Percentiles rank a stretch among this genome's conserved stretches.
phyloP scores from a whole-genome alignment of 441 rosid genomes.

The Gossypium gossypioides region DNA sequence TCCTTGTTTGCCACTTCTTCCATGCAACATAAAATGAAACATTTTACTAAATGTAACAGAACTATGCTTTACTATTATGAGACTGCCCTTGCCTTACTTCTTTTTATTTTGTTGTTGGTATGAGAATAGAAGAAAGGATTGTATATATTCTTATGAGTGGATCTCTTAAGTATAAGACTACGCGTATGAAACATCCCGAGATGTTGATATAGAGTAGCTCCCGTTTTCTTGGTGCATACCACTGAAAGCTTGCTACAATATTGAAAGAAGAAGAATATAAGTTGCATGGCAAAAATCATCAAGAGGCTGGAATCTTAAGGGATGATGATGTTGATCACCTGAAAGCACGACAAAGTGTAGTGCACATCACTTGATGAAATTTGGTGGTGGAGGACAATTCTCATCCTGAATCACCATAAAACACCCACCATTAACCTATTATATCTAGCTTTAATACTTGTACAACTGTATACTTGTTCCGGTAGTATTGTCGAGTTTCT shows the following conservation, averaged over 20 bases:
- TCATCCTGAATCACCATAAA: constrained; percentile 34
- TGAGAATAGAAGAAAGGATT: not conserved
- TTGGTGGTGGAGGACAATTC: constrained; percentile 83
- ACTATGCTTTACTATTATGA: too few relatives aligned
- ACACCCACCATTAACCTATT: not conserved
- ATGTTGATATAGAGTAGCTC: not conserved
- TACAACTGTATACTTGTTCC: not conserved
- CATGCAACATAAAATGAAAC: not conserved
- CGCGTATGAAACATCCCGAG: not conserved
- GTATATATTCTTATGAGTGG: not conserved
- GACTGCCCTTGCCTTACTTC: too few relatives aligned
- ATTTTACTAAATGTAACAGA: not conserved
- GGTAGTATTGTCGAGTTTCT: not conserved
- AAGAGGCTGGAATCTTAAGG: not conserved
- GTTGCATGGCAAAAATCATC: not conserved
- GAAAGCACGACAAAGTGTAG: constrained; percentile 49
- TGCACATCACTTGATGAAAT: constrained; percentile 68
- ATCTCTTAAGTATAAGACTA: not conserved
- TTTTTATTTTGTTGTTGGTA: too few relatives aligned
- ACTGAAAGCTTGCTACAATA: constrained; percentile 35
- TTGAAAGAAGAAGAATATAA: not conserved
- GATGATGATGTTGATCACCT: constrained; percentile 29
- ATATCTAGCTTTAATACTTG: not conserved
- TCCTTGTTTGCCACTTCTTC: not conserved
- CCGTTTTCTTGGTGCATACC: constrained; percentile 29